phyloP scores from a whole-genome alignment of 495 filamentous ascomycete species.

The Neurospora sp. region DNA sequence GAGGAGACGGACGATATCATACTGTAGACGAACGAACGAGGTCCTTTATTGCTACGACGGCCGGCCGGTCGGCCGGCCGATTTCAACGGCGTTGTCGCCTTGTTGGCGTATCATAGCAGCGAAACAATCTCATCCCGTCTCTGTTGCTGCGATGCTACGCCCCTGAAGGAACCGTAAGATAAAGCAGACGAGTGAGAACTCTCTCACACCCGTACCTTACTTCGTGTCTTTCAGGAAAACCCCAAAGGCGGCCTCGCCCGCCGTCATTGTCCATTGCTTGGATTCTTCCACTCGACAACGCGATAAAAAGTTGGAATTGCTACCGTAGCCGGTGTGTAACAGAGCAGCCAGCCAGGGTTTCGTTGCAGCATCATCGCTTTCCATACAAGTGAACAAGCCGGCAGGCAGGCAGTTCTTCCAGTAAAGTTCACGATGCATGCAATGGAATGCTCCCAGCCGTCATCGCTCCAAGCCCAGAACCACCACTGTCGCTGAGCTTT shows the following conservation, averaged over 20 bases:
- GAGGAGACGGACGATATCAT: neutral
- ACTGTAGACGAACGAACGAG: neutral
- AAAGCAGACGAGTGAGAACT: neutral
- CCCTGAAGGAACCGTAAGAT: neutral
- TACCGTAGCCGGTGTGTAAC: neutral
- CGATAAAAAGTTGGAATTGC: neutral
- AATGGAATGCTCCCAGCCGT: neutral
- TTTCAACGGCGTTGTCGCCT: neutral
- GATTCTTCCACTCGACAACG: neutral
- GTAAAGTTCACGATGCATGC: neutral
- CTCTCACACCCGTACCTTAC: neutral
- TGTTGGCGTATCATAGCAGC: neutral
- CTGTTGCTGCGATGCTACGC: neutral
- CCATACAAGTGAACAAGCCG: neutral
- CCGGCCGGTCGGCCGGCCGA: neutral
- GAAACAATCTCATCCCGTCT: neutral
- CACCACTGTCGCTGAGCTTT: too few relatives aligned
- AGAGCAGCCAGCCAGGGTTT: neutral
- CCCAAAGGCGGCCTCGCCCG: neutral
- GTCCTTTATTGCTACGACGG: neutral
- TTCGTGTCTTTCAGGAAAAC: neutral
- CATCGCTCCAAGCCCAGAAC: neutral
- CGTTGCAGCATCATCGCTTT: neutral
- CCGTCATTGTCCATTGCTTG: neutral
- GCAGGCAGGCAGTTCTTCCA: neutral